Base-by-base conservation (phyloP, 2,329 filamentous ascomycete species). In the Aureobasidium subglaciale region DNA sequence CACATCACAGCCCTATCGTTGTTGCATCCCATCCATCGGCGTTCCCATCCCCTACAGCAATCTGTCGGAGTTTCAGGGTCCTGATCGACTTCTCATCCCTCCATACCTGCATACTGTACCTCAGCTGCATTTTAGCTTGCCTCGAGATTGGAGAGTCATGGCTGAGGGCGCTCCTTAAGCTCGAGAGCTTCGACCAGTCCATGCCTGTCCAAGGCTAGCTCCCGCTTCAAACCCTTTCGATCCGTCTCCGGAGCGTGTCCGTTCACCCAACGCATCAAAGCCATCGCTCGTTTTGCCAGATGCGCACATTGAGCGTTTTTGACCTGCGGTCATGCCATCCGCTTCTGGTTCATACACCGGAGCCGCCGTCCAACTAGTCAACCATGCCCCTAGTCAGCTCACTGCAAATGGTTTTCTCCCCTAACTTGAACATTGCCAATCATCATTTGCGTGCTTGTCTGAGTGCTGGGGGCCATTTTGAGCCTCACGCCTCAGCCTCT, bases 351-450 rank as follows among this genome's bases (percentile, higher is more conserved):
- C 20, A 16, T 15, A 32, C 18, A 46, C 22, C 25, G 20, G 45
- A 16, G 5, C 18, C 5, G 35, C 16, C 25, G 48, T 15, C 15
- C 48, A 11, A n/a, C 24, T 41, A 41, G 34, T 52, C 13, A 22
- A 41, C 48, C 35, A 15, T 3, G 37, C 27, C 11, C 24, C 32
- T n/a, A n/a, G n/a, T 30, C 5, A 13, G 45, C 18, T 30, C 16
- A 15, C 30, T 30, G 16, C 27, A 18, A 38, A 16, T 18, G 20
- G 13, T 20, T 9, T 20, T 32, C 8, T n/a, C 30, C 46, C 9
- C 22, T n/a, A 38, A 50, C 46, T 34, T 32, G 22, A 41, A 32
- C 35, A 35, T 52, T 35, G 20, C 48, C 27, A 52, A 52, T 52
- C 45, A 49, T 25, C 45, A 27, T 46, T 13, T 6, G 5, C 9